Conservation (phyloP, 2,329 filamentous ascomycete genomes). For the Arthrobotrys entomopaga region DNA sequence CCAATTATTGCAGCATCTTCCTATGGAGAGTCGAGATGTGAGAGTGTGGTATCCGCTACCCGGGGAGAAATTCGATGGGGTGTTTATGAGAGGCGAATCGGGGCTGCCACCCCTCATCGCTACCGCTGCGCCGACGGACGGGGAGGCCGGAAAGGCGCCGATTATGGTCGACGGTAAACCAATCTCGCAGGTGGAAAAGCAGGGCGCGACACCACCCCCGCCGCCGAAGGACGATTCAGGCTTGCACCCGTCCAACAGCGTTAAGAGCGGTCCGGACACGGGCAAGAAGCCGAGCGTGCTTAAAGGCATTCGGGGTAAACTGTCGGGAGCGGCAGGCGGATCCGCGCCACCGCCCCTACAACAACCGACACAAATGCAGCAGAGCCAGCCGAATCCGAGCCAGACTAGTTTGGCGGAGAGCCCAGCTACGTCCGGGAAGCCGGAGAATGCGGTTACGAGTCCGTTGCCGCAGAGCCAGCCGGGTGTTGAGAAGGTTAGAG, state of each 20-base stretch:
- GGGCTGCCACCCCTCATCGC: conserved; percentile 71
- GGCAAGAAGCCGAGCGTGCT: conserved; percentile 60
- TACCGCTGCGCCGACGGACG: conserved; percentile 54
- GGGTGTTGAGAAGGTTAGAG: conserved; percentile 69
- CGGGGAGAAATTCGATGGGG: conserved; percentile 74
- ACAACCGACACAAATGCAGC: conserved; percentile 63
- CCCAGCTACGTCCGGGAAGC: conserved; percentile 62
- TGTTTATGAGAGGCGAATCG: conserved; percentile 85
- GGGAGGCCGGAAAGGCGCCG: conserved; percentile 57
- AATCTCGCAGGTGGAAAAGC: conserved; percentile 59
- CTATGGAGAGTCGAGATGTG: conserved; percentile 90
- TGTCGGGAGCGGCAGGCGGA: conserved; percentile 53
- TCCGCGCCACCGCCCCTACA: conserved; percentile 55
- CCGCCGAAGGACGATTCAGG: conserved; percentile 55
- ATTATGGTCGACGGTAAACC: conserved; percentile 47
- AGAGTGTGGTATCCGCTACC: conserved; percentile 86
- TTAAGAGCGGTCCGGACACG: conserved; percentile 62
- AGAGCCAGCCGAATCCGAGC: conserved; percentile 60
- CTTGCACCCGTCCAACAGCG: conserved; percentile 58
- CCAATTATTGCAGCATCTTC: conserved; percentile 84
- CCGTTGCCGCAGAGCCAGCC: conserved; percentile 19
- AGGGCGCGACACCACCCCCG: conserved; percentile 56
- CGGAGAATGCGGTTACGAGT: conserved; percentile 55
- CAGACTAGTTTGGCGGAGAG: conserved; percentile 44
- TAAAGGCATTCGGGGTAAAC: conserved; percentile 59